Evolutionary conservation across 495 filamentous ascomycete species (phyloP), one percentile per base, ranked within the genome.

Genomic region (Penicillium arizonense): DNA sequence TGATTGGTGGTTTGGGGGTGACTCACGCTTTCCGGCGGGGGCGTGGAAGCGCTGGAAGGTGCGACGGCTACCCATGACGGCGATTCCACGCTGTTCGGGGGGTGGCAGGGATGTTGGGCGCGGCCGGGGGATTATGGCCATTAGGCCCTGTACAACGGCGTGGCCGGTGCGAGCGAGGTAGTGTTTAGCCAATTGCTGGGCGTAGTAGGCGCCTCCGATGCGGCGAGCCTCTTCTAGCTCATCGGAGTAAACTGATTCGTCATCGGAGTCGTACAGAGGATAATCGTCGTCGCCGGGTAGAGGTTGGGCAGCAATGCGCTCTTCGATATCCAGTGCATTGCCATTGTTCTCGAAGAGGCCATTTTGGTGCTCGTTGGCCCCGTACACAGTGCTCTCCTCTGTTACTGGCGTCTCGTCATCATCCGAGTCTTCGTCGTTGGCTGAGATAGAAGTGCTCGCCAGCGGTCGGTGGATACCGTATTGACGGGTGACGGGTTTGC

Each of bases 261-360:
- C 87, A 36, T 97, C 91, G 1, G 91, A 96, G 59, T 98, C 94
- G 67, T 98, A 97, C 9, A 96, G 59, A 1, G 89, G 88, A 59
- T 95, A 96, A 48, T 89, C 88, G 39, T 84, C 78, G 18, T 77
- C 69, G 20, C 83, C 81, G 10, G 81, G 63, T 3, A 85, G 57
- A 0, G 82, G 84, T 44, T 74, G 73, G n/a, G 80, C 79, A 1
- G 78, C 81, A 23, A 89, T 77, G 23, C 87, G 85, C 62, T 93
- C 88, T 70, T 93, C 88, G 35, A 88, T 79, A 66, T 93, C 88
- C 21, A 91, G 70, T 4, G 76, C 63, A 55, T 87, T 82, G 20
- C 69, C 57, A 60, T 75, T 71, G 8, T 66, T 63, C 26, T 69
- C 64, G 44, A 75, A 78, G 5, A 77, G 60, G 3, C 62, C 70